A percentile compares a stretch with the other conserved stretches of the same genome.
These are phyloP conservation scores for Pseudogymnoascus sp. DNA, from an alignment of 2,329 filamentous ascomycete species.

Conservation along the genomic window DNA sequence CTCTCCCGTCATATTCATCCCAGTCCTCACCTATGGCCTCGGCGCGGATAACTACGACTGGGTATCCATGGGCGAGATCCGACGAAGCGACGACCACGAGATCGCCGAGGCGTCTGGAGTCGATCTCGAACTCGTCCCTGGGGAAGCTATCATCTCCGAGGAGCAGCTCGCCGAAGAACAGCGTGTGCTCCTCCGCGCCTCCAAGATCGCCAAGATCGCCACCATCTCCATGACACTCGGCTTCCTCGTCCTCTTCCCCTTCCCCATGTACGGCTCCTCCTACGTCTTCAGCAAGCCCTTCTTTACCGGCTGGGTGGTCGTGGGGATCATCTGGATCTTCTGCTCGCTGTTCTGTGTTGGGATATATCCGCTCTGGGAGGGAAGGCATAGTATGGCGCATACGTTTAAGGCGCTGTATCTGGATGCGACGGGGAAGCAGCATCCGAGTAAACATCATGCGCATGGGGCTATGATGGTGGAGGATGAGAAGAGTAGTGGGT, in stretches of 20 bases:
- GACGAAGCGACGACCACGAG: constrained; percentile 69
- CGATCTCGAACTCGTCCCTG: constrained; percentile 56
- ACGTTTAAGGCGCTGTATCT: constrained; percentile 52
- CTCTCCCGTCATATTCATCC: constrained; percentile 65
- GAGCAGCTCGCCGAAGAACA: constrained; percentile 34
- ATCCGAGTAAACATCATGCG: constrained; percentile 22
- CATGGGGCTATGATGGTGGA: constrained; percentile 21
- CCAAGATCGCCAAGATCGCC: constrained; percentile 38
- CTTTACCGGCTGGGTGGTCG: constrained; percentile 72
- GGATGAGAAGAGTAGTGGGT: constrained; percentile 10
- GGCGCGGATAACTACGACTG: constrained; percentile 69
- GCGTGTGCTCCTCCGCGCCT: constrained; percentile 43
- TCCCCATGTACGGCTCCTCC: constrained; percentile 76
- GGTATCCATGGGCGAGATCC: constrained; percentile 71
- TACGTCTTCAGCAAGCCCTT: constrained; percentile 79
- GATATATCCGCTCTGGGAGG: constrained; percentile 74
- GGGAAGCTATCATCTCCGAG: constrained; percentile 32
- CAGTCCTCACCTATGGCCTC: constrained; percentile 63
- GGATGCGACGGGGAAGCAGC: constrained; percentile 44
- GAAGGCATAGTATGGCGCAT: constrained; percentile 54
- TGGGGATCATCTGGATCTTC: constrained; percentile 75
- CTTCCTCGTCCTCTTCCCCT: constrained; percentile 78
- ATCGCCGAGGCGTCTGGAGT: constrained; percentile 53
- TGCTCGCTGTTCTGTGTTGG: constrained; percentile 64
- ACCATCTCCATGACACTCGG: constrained; percentile 59